Base-by-base conservation (phyloP, 2,329 filamentous ascomycete species). In the Byssochlamys sp. region DNA sequence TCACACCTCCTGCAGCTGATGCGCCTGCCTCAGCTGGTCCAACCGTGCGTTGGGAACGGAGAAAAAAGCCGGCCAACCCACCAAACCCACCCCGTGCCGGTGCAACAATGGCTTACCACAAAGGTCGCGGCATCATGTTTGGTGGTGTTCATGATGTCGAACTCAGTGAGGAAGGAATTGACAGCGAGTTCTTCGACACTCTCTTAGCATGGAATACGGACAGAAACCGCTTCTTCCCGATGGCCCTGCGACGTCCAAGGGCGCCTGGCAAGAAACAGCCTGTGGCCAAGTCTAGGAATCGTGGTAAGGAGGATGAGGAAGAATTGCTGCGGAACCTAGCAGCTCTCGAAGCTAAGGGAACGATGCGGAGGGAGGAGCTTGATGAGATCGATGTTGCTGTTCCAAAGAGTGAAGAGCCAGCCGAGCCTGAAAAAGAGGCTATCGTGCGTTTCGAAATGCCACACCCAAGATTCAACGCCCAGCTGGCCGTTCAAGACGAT, bases 141-240 rank as follows among this genome's bases (percentile, higher is more conserved):
- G 94, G 94, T 51, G 94, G 94, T 55, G 94, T 99, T 3, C 90
- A 96, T 66, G 91, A 96, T 65, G 88, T 95, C 0, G 90, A 95
- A 71, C 83, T 91, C 69, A 92, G 84, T 62, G 91, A 96, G 70
- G 94, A 99, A 71, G 91, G 89, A 2, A 95, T 99, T 63, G 92
- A 99, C 56, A 95, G 90, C 69, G 91, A 96, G 71, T 99, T 99
- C 75, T 99, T 97, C 77, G 92, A 96, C 66, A 83, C 86, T 57
- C 75, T 97, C 26, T 95, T 89, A 67, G 89, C 91, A 4, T 97
- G 91, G 90, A 96, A 95, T 68, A 85, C 96, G 61, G 94, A 97
- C 67, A 84, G 92, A 59, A 99, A 99, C 70, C 82, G 94, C 7
- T 97, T 96, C 77, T 96, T 97, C 78, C 89, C 88, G 1, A 79